Evolutionary conservation across 2,329 filamentous ascomycete species (phyloP), one percentile per base, ranked within the genome.

Genomic region (Cladosporium oxysporum): DNA sequence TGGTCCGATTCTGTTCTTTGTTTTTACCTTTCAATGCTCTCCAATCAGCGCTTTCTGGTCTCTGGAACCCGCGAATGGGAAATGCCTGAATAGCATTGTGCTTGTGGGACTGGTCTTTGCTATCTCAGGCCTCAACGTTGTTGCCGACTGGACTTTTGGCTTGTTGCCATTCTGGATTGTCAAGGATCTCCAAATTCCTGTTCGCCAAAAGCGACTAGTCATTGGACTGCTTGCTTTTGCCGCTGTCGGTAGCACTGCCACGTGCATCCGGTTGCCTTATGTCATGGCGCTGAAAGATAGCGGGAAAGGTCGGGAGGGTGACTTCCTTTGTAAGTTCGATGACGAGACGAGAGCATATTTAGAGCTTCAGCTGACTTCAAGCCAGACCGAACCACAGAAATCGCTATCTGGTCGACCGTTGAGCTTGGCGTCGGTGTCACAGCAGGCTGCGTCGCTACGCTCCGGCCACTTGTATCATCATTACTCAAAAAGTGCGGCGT

Each of bases 21-120:
- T 86, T 57, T 76, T 84, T 35, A 76, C 82, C 16, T 80, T 86
- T 58, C 84, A 87, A 73, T 87, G 85, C 71, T 75, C 74, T n/a
- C 84, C 84, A 59, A 79, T 84, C 11, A 75, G 75, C 2, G 80
- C 79, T 59, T 87, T 85, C 72, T 87, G 85, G 85, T 76, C 78
- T 31, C 70, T 79, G 14, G 72, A 78, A 61, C 79, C 74, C 0
- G 71, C 73, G 4, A 72, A 78, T 11, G 77, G 76, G 21, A 77
- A 76, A 29, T 85, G 83, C 67, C 70, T 84, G 58, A 68, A 74
- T 28, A 75, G 76, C 6, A 76, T 80, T 1, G 76, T 83, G 62
- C 80, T 88, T 31, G 82, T 85, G 62, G 80, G 76, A 26, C 79
- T 73, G 21, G 74, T 71, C 0, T 76, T 75, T 58, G 68, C 70